Evolutionary conservation across 2,329 filamentous ascomycete genomes (phyloP).

Genomic region (Magnaporthiopsis incrustans): DNA sequence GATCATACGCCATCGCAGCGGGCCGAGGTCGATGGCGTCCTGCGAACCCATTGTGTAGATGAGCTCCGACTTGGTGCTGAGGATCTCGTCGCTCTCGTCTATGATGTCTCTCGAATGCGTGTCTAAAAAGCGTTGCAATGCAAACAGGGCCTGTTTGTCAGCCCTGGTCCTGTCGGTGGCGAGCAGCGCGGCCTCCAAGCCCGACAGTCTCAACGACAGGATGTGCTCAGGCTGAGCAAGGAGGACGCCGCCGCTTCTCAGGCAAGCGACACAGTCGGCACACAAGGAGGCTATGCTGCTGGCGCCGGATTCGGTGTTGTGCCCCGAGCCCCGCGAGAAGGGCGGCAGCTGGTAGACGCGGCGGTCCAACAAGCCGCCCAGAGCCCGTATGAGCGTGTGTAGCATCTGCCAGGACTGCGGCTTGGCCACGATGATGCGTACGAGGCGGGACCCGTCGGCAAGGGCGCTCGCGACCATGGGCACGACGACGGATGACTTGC

Average conservation of each 20-base stretch:
- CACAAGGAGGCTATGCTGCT: too few species aligned
- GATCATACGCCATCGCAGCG: constrained; percentile 47
- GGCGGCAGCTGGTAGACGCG: constrained; percentile 46
- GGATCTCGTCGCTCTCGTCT: constrained; percentile 59
- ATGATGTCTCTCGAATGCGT: constrained; percentile 45
- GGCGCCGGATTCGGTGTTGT: too few species aligned
- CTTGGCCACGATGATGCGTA: constrained; percentile 52
- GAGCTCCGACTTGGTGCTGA: constrained; percentile 52
- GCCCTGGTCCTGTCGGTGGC: not conserved
- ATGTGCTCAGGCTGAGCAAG: constrained; percentile 57
- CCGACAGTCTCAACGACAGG: constrained; percentile 55
- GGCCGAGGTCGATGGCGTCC: constrained; percentile 39
- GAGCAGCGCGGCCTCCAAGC: constrained; percentile 36
- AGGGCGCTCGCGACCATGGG: constrained; percentile 51
- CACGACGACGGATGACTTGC: constrained; percentile 62
- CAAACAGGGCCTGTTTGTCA: not conserved
- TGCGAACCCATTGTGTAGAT: constrained; percentile 55
- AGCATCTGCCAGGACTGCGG: constrained; percentile 55
- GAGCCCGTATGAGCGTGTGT: constrained; percentile 42
- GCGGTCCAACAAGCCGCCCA: constrained; percentile 48
- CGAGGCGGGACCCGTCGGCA: constrained; percentile 40
- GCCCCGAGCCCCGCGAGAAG: constrained; percentile 38
- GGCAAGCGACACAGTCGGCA: too few species aligned
- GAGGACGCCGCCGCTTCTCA: constrained; percentile 40
- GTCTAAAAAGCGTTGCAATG: constrained; percentile 13